A percentile compares a stretch with the other conserved stretches of the same genome.
These are phyloP conservation scores for Penicillium sp. DNA, from an alignment of 2,329 filamentous ascomycete genomes.

Conservation along the genomic window DNA sequence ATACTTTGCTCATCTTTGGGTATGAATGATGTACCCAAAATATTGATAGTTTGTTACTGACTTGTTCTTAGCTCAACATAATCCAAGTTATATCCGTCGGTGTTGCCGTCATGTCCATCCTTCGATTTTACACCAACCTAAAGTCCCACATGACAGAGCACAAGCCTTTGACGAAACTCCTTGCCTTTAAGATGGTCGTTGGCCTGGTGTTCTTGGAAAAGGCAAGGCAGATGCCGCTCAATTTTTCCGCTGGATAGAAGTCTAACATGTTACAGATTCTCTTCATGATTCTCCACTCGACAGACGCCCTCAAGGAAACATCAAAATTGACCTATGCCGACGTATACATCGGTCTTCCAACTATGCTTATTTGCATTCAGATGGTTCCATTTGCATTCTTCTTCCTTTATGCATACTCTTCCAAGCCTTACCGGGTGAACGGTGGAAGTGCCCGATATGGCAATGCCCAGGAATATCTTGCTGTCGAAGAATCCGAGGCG, in stretches of 20 bases:
- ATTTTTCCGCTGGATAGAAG: neutral
- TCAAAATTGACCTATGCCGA: constrained; percentile 39
- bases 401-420: constrained; percentile 40
- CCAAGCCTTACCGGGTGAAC: constrained; percentile 29
- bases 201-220: constrained; percentile 38
- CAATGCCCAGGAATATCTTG: constrained; percentile 13
- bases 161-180: constrained; percentile 41
- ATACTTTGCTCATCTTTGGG: constrained; percentile 49
- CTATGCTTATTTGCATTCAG: constrained; percentile 40
- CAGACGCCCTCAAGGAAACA: constrained; percentile 30
- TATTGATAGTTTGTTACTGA: neutral
- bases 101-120: constrained; percentile 34
- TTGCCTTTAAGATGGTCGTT: constrained; percentile 46
- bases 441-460: neutral
- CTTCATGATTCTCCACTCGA: constrained; percentile 38
- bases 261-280: constrained; percentile 31
- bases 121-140: constrained; percentile 37
- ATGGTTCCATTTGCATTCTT: constrained; percentile 42
- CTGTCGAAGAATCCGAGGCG: constrained; percentile 13
- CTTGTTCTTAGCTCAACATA: constrained; percentile 20
- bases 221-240: constrained; percentile 23
- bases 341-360: constrained; percentile 39
- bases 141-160: constrained; percentile 36
- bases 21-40: constrained; percentile 16
- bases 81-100: constrained; percentile 29